Base-by-base conservation (phyloP, 2,329 filamentous ascomycete species). In the Colletotrichum noveboracense region DNA sequence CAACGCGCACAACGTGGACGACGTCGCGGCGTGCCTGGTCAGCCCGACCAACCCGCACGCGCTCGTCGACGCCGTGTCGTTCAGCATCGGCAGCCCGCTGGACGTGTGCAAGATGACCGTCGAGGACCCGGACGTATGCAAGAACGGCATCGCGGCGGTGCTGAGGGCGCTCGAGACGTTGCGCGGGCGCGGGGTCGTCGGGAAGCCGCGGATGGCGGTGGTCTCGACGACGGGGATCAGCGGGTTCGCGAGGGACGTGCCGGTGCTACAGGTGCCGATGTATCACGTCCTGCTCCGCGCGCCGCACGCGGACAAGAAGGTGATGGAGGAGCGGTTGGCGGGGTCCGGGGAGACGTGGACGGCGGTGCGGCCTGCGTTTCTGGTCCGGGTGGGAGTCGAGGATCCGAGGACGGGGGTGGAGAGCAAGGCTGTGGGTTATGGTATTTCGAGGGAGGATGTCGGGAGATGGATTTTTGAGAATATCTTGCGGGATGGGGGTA, bases 291-390 rank as follows among this genome's bases (percentile, higher is more conserved):
- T 87, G 48, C 80, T 90, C 6, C 78, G 79, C 48, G 82, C 82
- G 32, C 86, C 89, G 13, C 88, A 89, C 78, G 79, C 70, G 12
- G 89, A 91, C 77, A 91, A 91, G 82, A 80, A 79, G 65, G 82
- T 79, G 28, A 88, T 89, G 87, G 89, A 91, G 80, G 64, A 78
- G 32, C 55, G 18, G 7, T 60, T 87, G 7, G 65, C 52, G 1
- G 79, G 43, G 3, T 80, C 80, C 61, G 80, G 76, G 7, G 85
- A 86, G 75, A 74, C 78, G n/a, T 87, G 82, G 69, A 82, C 82
- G n/a, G 66, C 87, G 18, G 80, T 87, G 6, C 80, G 87, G 1
- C 83, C 83, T 3, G 86, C 85, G 64, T 61, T 87, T 34, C 76
- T 88, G 58, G 79, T 88, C 36, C 80, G 86, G 2, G 84, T 83